Base-by-base conservation (phyloP, 371 early-diverging fungal species). In the Sporodiniella umbellata region DNA sequence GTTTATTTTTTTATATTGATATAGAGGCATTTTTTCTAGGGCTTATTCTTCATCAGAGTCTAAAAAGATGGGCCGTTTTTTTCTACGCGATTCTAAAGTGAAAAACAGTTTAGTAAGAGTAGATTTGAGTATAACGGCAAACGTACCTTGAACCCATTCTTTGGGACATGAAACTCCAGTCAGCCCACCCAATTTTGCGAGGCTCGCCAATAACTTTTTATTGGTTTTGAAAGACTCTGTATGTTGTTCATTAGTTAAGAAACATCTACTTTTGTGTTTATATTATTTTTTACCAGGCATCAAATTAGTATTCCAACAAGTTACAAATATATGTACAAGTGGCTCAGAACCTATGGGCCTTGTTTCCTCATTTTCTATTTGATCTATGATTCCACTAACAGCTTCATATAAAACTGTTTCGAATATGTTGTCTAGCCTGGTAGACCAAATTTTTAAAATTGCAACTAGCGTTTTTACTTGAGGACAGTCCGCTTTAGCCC, bases 81-180 rank as follows among this genome's bases (percentile, higher is more conserved):
- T 45, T 25, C 28, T 56, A 12, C 31, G 23, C 26, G 37, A 17
- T 3, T 45, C 45, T 51, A 39, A 14, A 31, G 30, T 7, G 10
- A 28, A 28, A 28, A 28, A 28, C 10, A 28, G 17, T 18, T 24
- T 17, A 31, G 15, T 23, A 22, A 35, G 35, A 8, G 4, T 8
- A 4, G 33, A 48, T 10, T 0, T 14, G 17, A 7, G 21, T 1
- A 15, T 8, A 14, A 48, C 15, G 3, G 4, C 14, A 7, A 21
- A 33, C 19, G 19, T 57, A 62, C 62, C 57, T 57, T 45, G 57
- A 23, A 21, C 12, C 64, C 64, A 64, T 42, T 64, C 64, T 38
- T 64, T 64, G 4, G 64, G 64, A 38, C 53, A 64, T 4, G 42
- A 0, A 4, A 53, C 31, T 2, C 43, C 53, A 6, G 51, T 21